Percentiles rank a stretch among this genome's conserved stretches.
phyloP scores from a whole-genome alignment of 73 alveolate genomes.

The Paramecium tetraurelia region DNA sequence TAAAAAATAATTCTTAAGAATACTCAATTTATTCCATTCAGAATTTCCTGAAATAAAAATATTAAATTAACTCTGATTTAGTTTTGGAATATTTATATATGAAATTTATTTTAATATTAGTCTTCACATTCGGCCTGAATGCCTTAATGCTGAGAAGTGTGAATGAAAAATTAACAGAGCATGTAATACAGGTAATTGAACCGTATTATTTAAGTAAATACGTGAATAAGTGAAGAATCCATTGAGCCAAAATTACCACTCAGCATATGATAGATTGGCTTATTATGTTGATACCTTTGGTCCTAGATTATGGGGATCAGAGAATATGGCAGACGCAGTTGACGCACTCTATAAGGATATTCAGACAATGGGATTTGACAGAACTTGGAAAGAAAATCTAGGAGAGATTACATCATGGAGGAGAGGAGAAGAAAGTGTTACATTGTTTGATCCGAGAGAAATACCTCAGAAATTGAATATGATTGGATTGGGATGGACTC shows the following conservation, averaged over 20 bases:
- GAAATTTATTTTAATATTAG: neutral
- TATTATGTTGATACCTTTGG: conserved; percentile 63
- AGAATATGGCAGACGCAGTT: neutral
- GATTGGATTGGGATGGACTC: conserved; percentile 52
- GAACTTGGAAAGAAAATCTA: neutral
- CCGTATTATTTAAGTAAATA: neutral
- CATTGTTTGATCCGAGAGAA: conserved; percentile 21
- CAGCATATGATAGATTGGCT: conserved; percentile 56
- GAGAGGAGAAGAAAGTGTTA: conserved; percentile 62
- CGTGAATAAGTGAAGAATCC: neutral
- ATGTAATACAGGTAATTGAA: neutral
- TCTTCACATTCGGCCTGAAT: neutral
- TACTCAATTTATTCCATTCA: neutral
- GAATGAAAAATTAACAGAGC: neutral
- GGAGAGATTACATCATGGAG: conserved; percentile 28
- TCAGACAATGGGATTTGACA: neutral
- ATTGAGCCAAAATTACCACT: neutral
- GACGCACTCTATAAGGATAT: neutral
- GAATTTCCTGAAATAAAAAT: neutral
- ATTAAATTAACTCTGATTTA: neutral
- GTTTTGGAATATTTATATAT: neutral
- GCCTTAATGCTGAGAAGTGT: neutral
- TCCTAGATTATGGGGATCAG: conserved; percentile 59
- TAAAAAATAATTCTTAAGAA: neutral
- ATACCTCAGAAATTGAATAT: conserved; percentile 37